Evolutionary conservation across 192 early-diverging fungal species (phyloP).

Genomic region (Coemansia sp.): DNA sequence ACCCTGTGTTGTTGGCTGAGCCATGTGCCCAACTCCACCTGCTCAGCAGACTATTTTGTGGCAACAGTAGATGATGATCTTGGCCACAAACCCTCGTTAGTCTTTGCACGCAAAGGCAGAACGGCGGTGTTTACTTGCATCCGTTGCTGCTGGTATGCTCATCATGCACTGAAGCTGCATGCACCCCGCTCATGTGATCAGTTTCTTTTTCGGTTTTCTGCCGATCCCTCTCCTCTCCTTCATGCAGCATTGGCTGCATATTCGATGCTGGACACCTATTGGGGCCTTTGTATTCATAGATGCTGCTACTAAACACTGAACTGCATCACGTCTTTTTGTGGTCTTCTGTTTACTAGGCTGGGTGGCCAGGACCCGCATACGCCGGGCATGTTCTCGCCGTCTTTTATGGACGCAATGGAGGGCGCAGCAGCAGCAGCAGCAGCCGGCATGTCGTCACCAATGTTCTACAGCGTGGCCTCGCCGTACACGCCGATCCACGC

Average conservation of each 20-base stretch:
- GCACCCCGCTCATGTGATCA: slow-evolving; percentile 4
- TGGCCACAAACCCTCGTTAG: not conserved
- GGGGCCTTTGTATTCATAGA: not conserved
- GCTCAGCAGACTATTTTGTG: slow-evolving; percentile 11
- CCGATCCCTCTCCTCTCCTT: not conserved
- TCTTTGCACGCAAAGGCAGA: not conserved
- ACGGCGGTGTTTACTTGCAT: not conserved
- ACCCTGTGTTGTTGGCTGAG: not conserved
- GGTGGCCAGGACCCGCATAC: slow-evolving; percentile 56
- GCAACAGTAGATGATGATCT: not conserved
- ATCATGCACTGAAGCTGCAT: not conserved
- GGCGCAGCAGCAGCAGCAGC: slow-evolving; percentile 44
- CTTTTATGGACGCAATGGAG: slow-evolving; percentile 64
- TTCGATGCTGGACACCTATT: not conserved
- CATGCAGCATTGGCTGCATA: not conserved
- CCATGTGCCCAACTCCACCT: slow-evolving; percentile 5
- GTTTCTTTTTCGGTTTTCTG: not conserved
- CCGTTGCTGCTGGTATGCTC: not conserved
- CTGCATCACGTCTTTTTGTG: not conserved
- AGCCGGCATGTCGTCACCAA: slow-evolving; percentile 42
- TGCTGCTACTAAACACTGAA: not conserved
- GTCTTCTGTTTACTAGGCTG: slow-evolving; percentile 10
- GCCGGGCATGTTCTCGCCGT: slow-evolving; percentile 73
- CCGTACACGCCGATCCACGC: slow-evolving; percentile 39
- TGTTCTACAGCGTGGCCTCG: slow-evolving; percentile 45